phyloP scores from a whole-genome alignment of 164 flowering plant genomes.

The Nelumbo lutea region DNA sequence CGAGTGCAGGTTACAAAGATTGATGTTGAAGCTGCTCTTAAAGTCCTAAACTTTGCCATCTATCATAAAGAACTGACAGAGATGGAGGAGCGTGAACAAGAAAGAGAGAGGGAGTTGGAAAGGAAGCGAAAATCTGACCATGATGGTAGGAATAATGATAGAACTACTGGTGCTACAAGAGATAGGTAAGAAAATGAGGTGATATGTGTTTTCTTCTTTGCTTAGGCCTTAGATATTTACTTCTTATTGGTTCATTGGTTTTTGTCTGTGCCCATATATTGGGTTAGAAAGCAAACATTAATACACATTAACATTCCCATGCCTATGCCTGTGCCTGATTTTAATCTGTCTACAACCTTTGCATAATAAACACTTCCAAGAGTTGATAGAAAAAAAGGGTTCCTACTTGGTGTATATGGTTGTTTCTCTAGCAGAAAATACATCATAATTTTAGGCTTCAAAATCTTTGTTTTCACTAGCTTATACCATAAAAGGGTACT shows the following conservation, averaged over 20 bases:
- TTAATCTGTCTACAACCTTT: too few relatives aligned
- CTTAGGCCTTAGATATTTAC: neutral
- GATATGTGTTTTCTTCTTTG: neutral
- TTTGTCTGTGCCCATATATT: neutral
- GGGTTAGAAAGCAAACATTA: neutral
- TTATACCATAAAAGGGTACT: too few relatives aligned
- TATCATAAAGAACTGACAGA: slow-evolving; percentile 92
- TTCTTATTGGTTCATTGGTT: neutral
- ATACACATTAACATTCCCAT: too few relatives aligned
- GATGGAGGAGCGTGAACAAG: slow-evolving; percentile 94
- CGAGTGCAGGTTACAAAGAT: slow-evolving; percentile 55
- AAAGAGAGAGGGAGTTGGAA: slow-evolving; percentile 54
- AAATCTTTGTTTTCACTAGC: too few relatives aligned
- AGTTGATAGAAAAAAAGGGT: too few relatives aligned
- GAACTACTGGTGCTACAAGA: slow-evolving; percentile 17
- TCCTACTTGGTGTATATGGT: too few relatives aligned
- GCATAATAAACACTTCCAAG: too few relatives aligned
- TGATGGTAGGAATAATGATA: slow-evolving; percentile 21
- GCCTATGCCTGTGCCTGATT: too few relatives aligned
- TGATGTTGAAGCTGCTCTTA: slow-evolving; percentile 94
- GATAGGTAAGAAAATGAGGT: slow-evolving; percentile 35
- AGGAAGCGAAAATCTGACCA: slow-evolving; percentile 52
- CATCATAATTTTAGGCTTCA: too few relatives aligned
- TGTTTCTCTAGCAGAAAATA: too few relatives aligned
- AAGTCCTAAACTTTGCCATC: slow-evolving; percentile 92